Conservation (phyloP, 768 basidiomycete genomes). For the Agrocybe praecox region DNA sequence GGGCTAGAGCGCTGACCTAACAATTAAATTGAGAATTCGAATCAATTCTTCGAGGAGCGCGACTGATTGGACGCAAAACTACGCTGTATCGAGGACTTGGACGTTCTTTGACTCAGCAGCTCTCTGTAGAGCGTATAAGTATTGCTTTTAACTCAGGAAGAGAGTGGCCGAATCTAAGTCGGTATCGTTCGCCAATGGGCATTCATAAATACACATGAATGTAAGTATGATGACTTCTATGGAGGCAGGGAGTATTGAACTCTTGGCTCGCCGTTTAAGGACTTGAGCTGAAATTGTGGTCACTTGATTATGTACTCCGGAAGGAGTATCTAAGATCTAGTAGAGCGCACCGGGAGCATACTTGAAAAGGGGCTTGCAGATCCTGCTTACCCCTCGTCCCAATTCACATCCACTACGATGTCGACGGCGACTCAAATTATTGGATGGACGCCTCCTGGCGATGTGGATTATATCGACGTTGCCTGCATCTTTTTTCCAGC, state of each 20-base stretch:
- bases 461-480: constrained; percentile 28
- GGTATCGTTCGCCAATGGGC: background rate
- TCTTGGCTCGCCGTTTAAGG: constrained; percentile 14
- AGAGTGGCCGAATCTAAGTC: background rate
- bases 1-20: background rate
- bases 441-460: constrained; percentile 34
- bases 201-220: constrained; percentile 15
- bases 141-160: background rate
- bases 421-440: constrained; percentile 23
- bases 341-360: constrained; percentile 10
- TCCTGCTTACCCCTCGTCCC: constrained; percentile 2
- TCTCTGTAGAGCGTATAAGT: background rate
- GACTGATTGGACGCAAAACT: background rate
- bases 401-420: constrained; percentile 15
- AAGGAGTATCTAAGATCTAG: constrained; percentile 16
- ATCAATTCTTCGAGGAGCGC: background rate
- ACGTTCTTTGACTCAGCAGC: background rate
- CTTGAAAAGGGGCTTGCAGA: constrained; percentile 12
- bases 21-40: background rate
- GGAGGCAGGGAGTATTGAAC: background rate
- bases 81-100: background rate
- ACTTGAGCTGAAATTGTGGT: constrained; percentile 20
- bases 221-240: constrained; percentile 9
- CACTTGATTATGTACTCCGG: constrained; percentile 13
- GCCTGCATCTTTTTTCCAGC: constrained; percentile 15